phyloP scores from a whole-genome alignment of 805 yeast species.

The Metschnikowia peoriensis region DNA sequence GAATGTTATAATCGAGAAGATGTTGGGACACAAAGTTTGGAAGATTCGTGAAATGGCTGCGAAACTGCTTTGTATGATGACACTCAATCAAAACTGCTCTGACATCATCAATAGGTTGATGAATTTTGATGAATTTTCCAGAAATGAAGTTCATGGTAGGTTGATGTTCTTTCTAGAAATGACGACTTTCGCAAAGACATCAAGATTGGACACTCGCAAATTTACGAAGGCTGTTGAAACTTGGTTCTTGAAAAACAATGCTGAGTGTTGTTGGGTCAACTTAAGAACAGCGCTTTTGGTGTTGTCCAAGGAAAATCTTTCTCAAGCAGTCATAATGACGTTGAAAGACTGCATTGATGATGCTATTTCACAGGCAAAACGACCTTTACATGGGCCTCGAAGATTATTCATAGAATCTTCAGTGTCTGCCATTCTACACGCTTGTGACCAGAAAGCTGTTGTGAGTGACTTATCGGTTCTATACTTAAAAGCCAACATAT shows the following conservation, averaged over 20 bases:
- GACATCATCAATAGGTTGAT: slow-evolving; percentile 24
- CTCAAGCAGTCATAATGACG: not conserved
- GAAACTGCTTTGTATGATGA: slow-evolving; percentile 55
- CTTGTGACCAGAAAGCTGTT: slow-evolving; percentile 12
- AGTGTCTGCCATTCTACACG: slow-evolving; percentile 16
- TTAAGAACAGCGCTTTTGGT: slow-evolving; percentile 11
- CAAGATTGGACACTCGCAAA: slow-evolving; percentile 16
- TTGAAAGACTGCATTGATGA: not conserved
- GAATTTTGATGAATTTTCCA: not conserved
- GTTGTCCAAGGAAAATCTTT: not conserved
- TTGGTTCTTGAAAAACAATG: slow-evolving; percentile 27
- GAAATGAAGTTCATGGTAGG: slow-evolving; percentile 13
- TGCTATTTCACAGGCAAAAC: not conserved
- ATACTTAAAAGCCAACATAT: not conserved
- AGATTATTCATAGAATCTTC: slow-evolving; percentile 37
- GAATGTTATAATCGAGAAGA: slow-evolving; percentile 21
- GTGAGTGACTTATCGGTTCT: not conserved
- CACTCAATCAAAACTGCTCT: slow-evolving; percentile 18
- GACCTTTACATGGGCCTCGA: slow-evolving; percentile 11
- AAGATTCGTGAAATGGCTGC: slow-evolving; percentile 88
- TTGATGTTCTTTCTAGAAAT: slow-evolving; percentile 12
- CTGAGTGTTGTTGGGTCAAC: slow-evolving; percentile 23
- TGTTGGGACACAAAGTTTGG: slow-evolving; percentile 63
- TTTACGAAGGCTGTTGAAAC: slow-evolving; percentile 22
- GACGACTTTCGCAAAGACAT: slow-evolving; percentile 9